Base-by-base conservation (phyloP, 805 yeast species). In the Ogataea wickerhamii region DNA sequence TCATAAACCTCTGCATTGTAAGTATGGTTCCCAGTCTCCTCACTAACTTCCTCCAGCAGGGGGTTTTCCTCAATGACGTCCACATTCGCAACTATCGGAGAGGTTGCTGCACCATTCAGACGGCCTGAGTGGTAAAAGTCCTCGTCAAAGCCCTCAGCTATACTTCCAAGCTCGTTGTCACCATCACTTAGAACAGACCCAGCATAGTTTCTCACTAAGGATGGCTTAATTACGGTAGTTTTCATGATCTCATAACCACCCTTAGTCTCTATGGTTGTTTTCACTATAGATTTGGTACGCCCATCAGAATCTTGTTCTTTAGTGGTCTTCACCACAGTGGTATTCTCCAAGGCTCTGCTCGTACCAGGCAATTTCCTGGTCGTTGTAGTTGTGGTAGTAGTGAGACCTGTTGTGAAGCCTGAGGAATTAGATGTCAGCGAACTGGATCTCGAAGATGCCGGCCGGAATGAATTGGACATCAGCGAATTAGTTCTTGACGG, bases 231-330 rank as follows among this genome's bases (percentile, higher is more conserved):
- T 1, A 70, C 65, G 1, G 75, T 73, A 5, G 73, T 73, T 44
- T 70, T 72, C 11, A 70, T 67, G 32, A 72, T 64, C 38, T 74
- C 77, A 32, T 56, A 64, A 1, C 76, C 71, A 22, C 76, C 76
- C 45, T 71, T 52, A 33, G 67, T 64, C 44, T 73, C 68, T 19
- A 76, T 64, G 0, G 78, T 74, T 28, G 73, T 73, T 28, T 70
- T 74, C 2, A 80, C 75, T 29, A 77, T 73, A 3, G 80, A 74
- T 39, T 62, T 67, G 0, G 82, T 76, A 28, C 79, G 65, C 0
- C 82, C 82, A 27, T 58, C 61, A 5, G 64, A 57, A 40, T 74
- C 80, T 39, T 63, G 63, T 19, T 74, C 73, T 45, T 68, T 71
- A 8, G 78, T 73, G 1, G 80, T 74, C 41, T 68, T 70, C 8